Percentiles rank a stretch among this genome's conserved stretches.
phyloP scores from a whole-genome alignment of 2,329 filamentous ascomycete species.

The Colletotrichum sp. region DNA sequence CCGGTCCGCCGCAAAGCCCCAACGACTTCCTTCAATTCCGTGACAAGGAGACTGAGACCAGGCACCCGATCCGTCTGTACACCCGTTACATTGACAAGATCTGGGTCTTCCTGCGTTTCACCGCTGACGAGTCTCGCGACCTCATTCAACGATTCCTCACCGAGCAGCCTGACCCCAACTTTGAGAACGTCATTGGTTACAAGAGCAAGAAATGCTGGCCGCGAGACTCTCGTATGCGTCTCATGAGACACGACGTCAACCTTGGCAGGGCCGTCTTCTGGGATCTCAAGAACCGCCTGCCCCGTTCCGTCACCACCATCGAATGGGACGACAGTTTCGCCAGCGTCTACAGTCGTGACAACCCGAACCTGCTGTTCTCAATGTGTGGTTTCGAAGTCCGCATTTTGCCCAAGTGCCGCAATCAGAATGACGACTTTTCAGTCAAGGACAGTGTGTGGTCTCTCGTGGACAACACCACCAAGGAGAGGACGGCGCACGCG shows the following conservation, averaged over 20 bases:
- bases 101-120: slow-evolving; percentile 96
- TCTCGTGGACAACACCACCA: slow-evolving; percentile 92
- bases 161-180: slow-evolving; percentile 97
- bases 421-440: slow-evolving; percentile 94
- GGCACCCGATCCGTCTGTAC: slow-evolving; percentile 96
- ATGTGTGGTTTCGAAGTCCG: slow-evolving; percentile 99
- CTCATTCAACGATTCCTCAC: slow-evolving; percentile 97
- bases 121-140: slow-evolving; percentile 91
- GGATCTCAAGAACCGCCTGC: slow-evolving; percentile 97
- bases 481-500: slow-evolving; percentile 95
- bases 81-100: slow-evolving; percentile 98
- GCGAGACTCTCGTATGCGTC: slow-evolving; percentile 92
- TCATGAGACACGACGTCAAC: slow-evolving; percentile 99
- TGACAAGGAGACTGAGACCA: slow-evolving; percentile 88
- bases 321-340: slow-evolving; percentile 99
- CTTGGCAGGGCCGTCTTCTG: slow-evolving; percentile 97
- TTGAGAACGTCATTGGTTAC: slow-evolving; percentile 98
- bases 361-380: slow-evolving; percentile 94
- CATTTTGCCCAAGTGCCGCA: slow-evolving; percentile 93
- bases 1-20: slow-evolving; percentile 88
- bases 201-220: slow-evolving; percentile 99
- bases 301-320: slow-evolving; percentile 93
- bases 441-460: slow-evolving; percentile 99
- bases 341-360: slow-evolving; percentile 97
- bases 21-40: slow-evolving; percentile 99